Evolutionary conservation across 2,329 filamentous ascomycete genomes (phyloP).

Genomic region (Pleurostoma richardsiae): DNA sequence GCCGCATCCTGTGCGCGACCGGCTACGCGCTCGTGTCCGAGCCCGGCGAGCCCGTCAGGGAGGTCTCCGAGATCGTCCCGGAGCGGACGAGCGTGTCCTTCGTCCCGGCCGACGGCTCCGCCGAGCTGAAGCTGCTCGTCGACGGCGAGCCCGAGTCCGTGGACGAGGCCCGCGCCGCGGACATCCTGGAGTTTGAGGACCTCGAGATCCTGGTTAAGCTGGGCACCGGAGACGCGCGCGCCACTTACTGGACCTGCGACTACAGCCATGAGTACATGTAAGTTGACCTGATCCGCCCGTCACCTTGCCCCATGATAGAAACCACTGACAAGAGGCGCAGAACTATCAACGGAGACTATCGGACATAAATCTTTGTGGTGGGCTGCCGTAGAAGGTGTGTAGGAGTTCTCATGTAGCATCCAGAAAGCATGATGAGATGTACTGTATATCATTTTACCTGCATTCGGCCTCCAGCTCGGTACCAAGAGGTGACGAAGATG

Average conservation of each 20-base stretch:
- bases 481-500: too few species aligned
- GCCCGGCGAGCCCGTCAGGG: conserved; percentile 49
- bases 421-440: too few species aligned
- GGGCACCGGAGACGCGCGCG: conserved; percentile 63
- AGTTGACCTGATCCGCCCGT: conserved; percentile 13
- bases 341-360: conserved; percentile 64
- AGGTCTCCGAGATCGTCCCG: conserved; percentile 60
- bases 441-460: too few species aligned
- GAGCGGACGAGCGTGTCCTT: conserved; percentile 75
- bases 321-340: conserved; percentile 13
- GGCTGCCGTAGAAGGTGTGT: too few species aligned
- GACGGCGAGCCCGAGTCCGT: conserved; percentile 76
- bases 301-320: conserved; percentile 3
- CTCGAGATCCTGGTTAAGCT: conserved; percentile 72
- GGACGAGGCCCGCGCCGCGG: conserved; percentile 68
- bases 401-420: too few species aligned
- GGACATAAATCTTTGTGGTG: conserved; percentile 37
- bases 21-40: conserved; percentile 69
- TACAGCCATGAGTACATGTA: conserved; percentile 74
- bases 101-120: conserved; percentile 69
- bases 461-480: too few species aligned
- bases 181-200: conserved; percentile 75
- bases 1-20: conserved; percentile 89
- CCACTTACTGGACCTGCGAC: conserved; percentile 80
- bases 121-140: conserved; percentile 71